phyloP scores from a whole-genome alignment of 73 alveolate genomes.

The Stentor coeruleus region DNA sequence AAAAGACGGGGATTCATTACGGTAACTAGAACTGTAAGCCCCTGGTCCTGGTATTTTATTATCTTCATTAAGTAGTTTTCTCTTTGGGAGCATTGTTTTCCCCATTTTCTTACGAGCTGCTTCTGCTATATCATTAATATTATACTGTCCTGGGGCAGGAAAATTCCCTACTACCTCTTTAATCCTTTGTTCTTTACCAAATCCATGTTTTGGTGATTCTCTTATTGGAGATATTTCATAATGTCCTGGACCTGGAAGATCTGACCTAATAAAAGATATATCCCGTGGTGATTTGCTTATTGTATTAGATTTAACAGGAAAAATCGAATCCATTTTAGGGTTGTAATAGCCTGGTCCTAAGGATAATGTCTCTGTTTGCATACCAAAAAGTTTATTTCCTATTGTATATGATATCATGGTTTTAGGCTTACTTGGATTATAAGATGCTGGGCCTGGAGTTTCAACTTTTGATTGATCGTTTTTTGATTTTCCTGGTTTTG shows the following conservation, averaged over 20 bases:
- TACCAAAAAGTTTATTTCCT: neutral
- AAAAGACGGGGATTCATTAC: neutral
- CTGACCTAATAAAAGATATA: neutral
- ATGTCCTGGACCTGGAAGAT: conserved; percentile 16
- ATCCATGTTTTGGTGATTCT: neutral
- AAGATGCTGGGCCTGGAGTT: conserved; percentile 20
- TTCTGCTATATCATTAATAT: neutral
- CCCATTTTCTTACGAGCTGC: neutral
- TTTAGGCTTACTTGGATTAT: neutral
- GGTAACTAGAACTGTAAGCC: neutral
- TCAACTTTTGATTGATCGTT: neutral
- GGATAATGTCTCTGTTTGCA: neutral
- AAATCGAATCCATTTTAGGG: neutral
- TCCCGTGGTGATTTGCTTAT: neutral
- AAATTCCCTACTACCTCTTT: neutral
- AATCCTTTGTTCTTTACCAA: neutral
- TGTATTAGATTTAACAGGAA: neutral
- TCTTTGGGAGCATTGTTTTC: neutral
- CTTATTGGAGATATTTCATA: neutral
- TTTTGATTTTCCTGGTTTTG: neutral
- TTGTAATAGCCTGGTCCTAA: conserved; percentile 11
- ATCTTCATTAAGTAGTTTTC: neutral
- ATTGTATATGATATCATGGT: neutral
- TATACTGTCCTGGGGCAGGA: conserved; percentile 7
- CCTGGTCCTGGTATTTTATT: conserved; percentile 20